phyloP scores from a whole-genome alignment of 345 rosid species.

The Hypericum perforatum region DNA sequence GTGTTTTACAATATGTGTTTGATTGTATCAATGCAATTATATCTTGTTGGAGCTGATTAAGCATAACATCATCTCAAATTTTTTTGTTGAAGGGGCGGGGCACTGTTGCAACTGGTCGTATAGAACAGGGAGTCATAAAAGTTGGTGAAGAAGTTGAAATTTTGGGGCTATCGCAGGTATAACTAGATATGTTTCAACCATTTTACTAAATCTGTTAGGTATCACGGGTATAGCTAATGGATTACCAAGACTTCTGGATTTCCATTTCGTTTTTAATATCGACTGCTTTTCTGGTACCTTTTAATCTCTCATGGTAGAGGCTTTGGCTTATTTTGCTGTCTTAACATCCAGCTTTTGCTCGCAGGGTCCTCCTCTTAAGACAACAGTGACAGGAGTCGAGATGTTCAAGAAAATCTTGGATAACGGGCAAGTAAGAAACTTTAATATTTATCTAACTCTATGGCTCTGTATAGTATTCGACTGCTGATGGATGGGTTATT shows the following conservation, averaged over 20 bases:
- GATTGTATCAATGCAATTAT: too few species aligned
- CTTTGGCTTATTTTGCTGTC: background rate
- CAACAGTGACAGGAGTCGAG: conserved; percentile 92
- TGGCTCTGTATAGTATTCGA: background rate
- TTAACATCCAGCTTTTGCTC: conserved; percentile 3
- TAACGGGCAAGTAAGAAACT: conserved; percentile 63
- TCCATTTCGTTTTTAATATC: too few species aligned
- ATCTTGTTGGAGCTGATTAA: too few species aligned
- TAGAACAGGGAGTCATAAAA: conserved; percentile 86
- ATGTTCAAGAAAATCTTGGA: conserved; percentile 98
- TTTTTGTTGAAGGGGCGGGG: conserved; percentile 80
- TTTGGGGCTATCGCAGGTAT: conserved; percentile 70
- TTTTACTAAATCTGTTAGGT: background rate
- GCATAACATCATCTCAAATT: conserved; percentile 9
- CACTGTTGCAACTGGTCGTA: conserved; percentile 97
- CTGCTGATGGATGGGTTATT: background rate
- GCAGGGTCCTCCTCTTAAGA: conserved; percentile 72
- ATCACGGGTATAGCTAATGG: too few species aligned
- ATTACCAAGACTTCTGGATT: too few species aligned
- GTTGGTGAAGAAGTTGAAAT: conserved; percentile 99
- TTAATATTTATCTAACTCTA: background rate
- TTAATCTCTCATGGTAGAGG: too few species aligned
- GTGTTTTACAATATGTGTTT: too few species aligned
- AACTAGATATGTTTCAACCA: too few species aligned
- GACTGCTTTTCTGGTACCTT: too few species aligned